Percentiles rank a stretch among this genome's conserved stretches.
phyloP scores from a whole-genome alignment of 1,284 basidiomycete species.

The Crucibulum parvulum region DNA sequence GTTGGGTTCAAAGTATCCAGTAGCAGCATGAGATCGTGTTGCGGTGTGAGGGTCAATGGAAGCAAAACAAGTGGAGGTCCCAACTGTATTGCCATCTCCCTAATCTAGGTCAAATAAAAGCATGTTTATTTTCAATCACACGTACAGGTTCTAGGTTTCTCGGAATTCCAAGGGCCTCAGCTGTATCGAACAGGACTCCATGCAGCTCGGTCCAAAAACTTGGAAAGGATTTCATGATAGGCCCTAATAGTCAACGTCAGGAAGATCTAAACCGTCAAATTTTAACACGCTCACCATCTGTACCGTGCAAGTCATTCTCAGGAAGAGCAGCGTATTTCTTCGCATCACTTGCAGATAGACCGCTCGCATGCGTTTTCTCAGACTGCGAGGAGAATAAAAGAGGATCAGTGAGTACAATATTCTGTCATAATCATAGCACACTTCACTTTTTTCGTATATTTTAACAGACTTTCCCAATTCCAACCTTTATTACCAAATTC shows the following conservation, averaged over 20 bases:
- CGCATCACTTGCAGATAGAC: slow-evolving; percentile 3
- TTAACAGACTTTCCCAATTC: slow-evolving; percentile 20
- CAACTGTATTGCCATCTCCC: slow-evolving; percentile 18
- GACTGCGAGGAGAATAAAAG: neutral
- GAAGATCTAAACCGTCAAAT: neutral
- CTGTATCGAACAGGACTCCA: slow-evolving; percentile 11
- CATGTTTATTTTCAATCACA: neutral
- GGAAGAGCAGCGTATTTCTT: slow-evolving; percentile 2
- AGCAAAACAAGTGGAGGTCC: slow-evolving; percentile 15
- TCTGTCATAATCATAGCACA: neutral
- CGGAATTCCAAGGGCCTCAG: slow-evolving; percentile 10
- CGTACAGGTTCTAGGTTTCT: slow-evolving; percentile 9
- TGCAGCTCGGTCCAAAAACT: slow-evolving; percentile 5
- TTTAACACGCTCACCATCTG: neutral
- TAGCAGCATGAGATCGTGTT: slow-evolving; percentile 14
- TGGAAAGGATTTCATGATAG: slow-evolving; percentile 14
- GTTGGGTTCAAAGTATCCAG: slow-evolving; percentile 28
- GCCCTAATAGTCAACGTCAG: slow-evolving; percentile 4
- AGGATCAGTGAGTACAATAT: slow-evolving; percentile 2
- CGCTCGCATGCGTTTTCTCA: neutral
- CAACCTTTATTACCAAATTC: slow-evolving; percentile 19
- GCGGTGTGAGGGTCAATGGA: slow-evolving; percentile 17
- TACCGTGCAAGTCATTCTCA: slow-evolving; percentile 1
- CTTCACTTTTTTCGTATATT: slow-evolving; percentile 27
- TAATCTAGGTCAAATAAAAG: neutral